Conservation (phyloP, 108 stramenopile species). For the Seminavis robusta region DNA sequence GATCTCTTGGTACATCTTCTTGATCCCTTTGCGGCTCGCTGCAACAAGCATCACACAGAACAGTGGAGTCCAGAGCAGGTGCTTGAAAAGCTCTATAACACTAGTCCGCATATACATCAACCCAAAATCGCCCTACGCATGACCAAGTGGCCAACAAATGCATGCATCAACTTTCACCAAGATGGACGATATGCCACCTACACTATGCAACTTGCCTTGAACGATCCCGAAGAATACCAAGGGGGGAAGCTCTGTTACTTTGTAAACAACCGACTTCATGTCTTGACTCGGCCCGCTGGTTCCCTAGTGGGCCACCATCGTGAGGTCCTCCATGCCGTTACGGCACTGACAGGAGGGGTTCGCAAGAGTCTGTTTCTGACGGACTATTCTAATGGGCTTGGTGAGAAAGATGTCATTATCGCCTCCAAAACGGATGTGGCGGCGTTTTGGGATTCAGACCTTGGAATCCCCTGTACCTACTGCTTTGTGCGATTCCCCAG, state of each 20-base stretch:
- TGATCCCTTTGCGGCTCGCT: no score
- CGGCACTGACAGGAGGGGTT: conserved; percentile 7
- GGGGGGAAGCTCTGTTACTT: conserved; percentile 34
- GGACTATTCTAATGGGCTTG: background rate
- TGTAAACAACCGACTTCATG: conserved; percentile 24
- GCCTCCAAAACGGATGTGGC: no score
- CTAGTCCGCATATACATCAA: no score
- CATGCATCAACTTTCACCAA: conserved; percentile 42
- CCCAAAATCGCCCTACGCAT: conserved; percentile 24
- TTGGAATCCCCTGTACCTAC: no score
- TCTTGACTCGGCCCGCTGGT: conserved; percentile 20
- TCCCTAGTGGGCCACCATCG: conserved; percentile 29
- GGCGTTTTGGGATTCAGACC: no score
- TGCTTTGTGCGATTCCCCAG: no score
- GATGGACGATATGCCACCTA: conserved; percentile 25
- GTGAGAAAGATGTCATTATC: background rate
- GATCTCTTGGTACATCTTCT: no score
- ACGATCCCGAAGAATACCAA: conserved; percentile 24
- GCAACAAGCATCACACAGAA: no score
- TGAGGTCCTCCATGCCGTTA: conserved; percentile 35
- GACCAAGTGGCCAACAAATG: conserved; percentile 27
- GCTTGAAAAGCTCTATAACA: no score
- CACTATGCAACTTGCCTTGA: conserved; percentile 33
- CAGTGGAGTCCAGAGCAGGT: no score
- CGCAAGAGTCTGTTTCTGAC: conserved; percentile 1